Percentiles rank a stretch among this genome's conserved stretches.
phyloP scores from a whole-genome alignment of 805 yeast genomes.

The Isabelozyma rhagii region DNA sequence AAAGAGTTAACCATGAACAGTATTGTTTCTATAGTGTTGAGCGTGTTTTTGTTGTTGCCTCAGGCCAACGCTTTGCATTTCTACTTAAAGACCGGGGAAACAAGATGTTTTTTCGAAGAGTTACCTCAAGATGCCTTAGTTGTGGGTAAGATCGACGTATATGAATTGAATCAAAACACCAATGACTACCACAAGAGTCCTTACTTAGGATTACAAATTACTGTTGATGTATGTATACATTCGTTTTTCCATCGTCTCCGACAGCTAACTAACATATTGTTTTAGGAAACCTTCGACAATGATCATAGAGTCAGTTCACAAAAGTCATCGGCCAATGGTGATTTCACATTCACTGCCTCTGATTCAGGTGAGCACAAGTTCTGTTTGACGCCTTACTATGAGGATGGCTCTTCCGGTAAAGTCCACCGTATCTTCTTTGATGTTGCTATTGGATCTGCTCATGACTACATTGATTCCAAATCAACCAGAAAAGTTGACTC shows the following conservation, averaged over 20 bases:
- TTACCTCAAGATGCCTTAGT: constrained; percentile 75
- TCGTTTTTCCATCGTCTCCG: background rate
- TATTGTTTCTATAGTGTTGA: background rate
- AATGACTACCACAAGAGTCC: constrained; percentile 49
- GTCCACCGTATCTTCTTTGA: constrained; percentile 72
- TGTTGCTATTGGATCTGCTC: constrained; percentile 63
- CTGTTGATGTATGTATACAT: constrained; percentile 52
- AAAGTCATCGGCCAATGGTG: constrained; percentile 56
- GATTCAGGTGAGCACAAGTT: constrained; percentile 84
- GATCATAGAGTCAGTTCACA: constrained; percentile 76
- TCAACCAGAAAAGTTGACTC: constrained; percentile 50
- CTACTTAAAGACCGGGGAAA: constrained; percentile 72
- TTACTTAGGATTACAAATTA: constrained; percentile 60
- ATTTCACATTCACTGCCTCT: constrained; percentile 76
- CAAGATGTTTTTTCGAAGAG: constrained; percentile 82
- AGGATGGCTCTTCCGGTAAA: constrained; percentile 68
- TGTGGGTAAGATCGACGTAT: constrained; percentile 70
- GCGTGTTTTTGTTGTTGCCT: constrained; percentile 8
- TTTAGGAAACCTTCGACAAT: constrained; percentile 64
- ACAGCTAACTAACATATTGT: constrained; percentile 2
- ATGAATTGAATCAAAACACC: constrained; percentile 50
- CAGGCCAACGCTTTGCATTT: constrained; percentile 60
- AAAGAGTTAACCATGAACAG: constrained; percentile 1
- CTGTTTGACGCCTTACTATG: constrained; percentile 59
- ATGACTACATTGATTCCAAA: constrained; percentile 59